phyloP scores from a whole-genome alignment of 306 rosid genomes.

The Adenanthera pavonina region DNA sequence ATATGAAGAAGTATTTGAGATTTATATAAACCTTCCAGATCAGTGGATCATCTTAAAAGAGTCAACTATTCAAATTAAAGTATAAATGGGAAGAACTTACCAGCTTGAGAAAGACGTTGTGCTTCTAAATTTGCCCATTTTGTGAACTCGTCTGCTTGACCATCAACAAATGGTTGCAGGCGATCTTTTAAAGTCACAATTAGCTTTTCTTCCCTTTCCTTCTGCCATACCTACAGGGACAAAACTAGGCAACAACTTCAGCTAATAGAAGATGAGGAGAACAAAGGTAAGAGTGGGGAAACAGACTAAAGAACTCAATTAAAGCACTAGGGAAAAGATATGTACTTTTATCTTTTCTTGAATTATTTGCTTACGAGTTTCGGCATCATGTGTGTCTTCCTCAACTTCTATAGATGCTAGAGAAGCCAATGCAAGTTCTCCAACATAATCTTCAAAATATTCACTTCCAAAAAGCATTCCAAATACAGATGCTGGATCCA shows the following conservation, averaged over 20 bases:
- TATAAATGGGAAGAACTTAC: constrained; percentile 47
- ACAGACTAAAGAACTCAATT: not conserved
- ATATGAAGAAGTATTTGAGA: constrained; percentile 18
- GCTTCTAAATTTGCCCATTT: constrained; percentile 83
- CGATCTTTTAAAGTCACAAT: constrained; percentile 58
- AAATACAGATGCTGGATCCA: constrained; percentile 89
- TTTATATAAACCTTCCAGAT: constrained; percentile 14
- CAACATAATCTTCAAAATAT: constrained; percentile 82
- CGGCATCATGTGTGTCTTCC: constrained; percentile 62
- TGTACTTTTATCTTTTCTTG: constrained; percentile 77
- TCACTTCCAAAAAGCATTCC: constrained; percentile 99
- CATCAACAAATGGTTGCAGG: constrained; percentile 77
- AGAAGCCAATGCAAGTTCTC: constrained; percentile 83
- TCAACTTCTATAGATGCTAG: constrained; percentile 70
- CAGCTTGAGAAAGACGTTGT: constrained; percentile 70
- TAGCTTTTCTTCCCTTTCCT: constrained; percentile 84
- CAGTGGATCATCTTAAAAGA: not conserved
- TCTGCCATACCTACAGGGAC: constrained; percentile 65
- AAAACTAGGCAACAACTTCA: constrained; percentile 35
- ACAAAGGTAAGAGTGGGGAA: not conserved
- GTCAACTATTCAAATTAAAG: constrained; percentile 13
- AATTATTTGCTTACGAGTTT: constrained; percentile 55
- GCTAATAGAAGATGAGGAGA: constrained; percentile 30
- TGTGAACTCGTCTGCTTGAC: constrained; percentile 68
- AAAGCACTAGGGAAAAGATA: constrained; percentile 25